Base-by-base conservation (phyloP, 768 basidiomycete species). In the Tulasnella sp. region DNA sequence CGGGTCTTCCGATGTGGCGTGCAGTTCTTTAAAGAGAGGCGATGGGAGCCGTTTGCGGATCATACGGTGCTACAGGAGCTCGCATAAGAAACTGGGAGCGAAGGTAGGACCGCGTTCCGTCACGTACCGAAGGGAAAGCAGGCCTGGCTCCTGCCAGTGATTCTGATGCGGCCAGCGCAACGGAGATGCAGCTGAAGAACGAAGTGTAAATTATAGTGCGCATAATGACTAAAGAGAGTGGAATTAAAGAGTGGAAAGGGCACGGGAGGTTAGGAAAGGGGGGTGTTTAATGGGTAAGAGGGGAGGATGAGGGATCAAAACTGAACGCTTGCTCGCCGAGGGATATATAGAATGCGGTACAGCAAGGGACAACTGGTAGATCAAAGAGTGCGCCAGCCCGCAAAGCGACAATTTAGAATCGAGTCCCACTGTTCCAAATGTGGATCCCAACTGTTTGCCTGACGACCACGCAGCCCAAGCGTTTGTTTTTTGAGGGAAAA, bases 91-190 rank as follows among this genome's bases (percentile, higher is more conserved):
- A 42, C 3, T 17, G 2, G 5, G 31, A 52, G 5, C 17, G n/a
- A 19, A 45, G 42, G 49, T 22, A 45, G 49, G 40, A 40, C n/a
- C 14, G 25, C 37, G 9, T 9, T 8, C 9, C 14, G 42, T 6
- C 9, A 39, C 42, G 69, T 71, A 39, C 31, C 29, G 71, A 45
- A 6, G 31, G 40, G 40, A 29, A 72, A 40, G 31, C 40, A 34
- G n/a, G 71, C 37, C 71, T 31, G 22, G 71, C 38, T 31, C 40
- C 49, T 29, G n/a, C n/a, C n/a, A n/a, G n/a, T n/a, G 40, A 40
- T 72, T 25, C 42, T 6, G 71, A 25, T 19, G 71, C 71, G 40
- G 71, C 71, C 40, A 72, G 71, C 37, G 71, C 71, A 29, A 45
- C 71, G 5, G 38, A 45, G 40, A 52, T 36, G 71, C 40, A 72